These are phyloP conservation scores for Tolypocladium guangdongense DNA, from an alignment of 2,329 filamentous ascomycete species.

Conservation along the genomic window DNA sequence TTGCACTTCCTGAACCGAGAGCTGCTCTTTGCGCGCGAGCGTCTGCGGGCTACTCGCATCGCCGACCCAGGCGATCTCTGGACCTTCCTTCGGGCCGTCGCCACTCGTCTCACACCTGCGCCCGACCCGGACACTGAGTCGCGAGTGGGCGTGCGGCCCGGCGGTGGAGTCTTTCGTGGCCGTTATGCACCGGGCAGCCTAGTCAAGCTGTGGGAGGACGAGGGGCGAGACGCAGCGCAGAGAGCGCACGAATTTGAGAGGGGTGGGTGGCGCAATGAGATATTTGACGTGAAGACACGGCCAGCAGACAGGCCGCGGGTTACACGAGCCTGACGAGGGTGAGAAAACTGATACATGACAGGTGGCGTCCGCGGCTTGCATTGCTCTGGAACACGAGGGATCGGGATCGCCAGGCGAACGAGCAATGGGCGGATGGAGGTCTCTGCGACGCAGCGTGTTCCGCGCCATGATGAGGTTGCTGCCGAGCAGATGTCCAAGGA, in stretches of 20 bases:
- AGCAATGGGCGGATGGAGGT: background rate
- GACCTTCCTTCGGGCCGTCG: conserved; percentile 73
- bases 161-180: conserved; percentile 59
- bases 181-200: conserved; percentile 84
- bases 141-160: conserved; percentile 55
- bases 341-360: background rate
- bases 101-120: conserved; percentile 61
- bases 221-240: conserved; percentile 59
- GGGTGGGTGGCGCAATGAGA: conserved; percentile 72
- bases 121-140: conserved; percentile 69
- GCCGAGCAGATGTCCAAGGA: background rate
- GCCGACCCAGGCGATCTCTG: conserved; percentile 65
- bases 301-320: conserved; percentile 2
- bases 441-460: background rate
- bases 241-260: conserved; percentile 61
- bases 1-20: conserved; percentile 73
- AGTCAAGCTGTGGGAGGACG: conserved; percentile 80
- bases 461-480: background rate
- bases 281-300: conserved; percentile 53
- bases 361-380: background rate
- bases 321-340: background rate
- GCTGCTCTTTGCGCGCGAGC: conserved; percentile 74
- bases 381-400: background rate
- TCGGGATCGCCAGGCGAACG: too few species aligned
- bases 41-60: conserved; percentile 75